A percentile compares a stretch with the other conserved stretches of the same genome.
These are phyloP conservation scores for Aspergillus aculeatinus DNA, from an alignment of 2,329 filamentous ascomycete species.

Conservation along the genomic window DNA sequence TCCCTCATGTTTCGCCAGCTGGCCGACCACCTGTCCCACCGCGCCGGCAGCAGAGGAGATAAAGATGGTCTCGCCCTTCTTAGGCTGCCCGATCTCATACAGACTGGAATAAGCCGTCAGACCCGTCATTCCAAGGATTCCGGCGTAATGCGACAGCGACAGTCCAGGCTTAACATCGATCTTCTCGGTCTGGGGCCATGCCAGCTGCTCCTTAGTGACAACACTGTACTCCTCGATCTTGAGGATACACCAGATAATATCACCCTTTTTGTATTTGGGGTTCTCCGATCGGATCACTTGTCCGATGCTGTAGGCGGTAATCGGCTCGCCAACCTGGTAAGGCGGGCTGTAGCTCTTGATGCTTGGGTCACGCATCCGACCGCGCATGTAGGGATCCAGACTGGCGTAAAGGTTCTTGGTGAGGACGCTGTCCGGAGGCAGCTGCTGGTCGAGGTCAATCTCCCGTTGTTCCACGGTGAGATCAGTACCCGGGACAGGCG, in stretches of 20 bases:
- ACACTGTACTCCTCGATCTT: constrained; percentile 68
- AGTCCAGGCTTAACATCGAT: constrained; percentile 56
- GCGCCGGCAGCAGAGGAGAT: constrained; percentile 76
- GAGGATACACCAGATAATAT: constrained; percentile 59
- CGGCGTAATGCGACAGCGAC: constrained; percentile 64
- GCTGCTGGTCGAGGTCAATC: constrained; percentile 60
- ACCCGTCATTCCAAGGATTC: constrained; percentile 75
- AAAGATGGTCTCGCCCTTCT: constrained; percentile 79
- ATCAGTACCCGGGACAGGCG: constrained; percentile 69
- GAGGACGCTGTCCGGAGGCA: constrained; percentile 65
- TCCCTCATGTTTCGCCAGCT: constrained; percentile 78
- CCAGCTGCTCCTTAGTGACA: constrained; percentile 50
- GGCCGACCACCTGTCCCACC: constrained; percentile 81
- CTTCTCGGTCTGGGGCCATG: constrained; percentile 45
- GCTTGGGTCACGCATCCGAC: constrained; percentile 67
- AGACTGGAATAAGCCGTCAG: constrained; percentile 72
- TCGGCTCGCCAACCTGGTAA: constrained; percentile 61
- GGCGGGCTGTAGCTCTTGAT: constrained; percentile 67
- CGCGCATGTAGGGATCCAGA: constrained; percentile 82
- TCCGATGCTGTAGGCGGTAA: constrained; percentile 63
- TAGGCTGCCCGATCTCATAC: constrained; percentile 71
- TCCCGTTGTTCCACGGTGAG: constrained; percentile 64
- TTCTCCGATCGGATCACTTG: constrained; percentile 70
- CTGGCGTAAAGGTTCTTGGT: constrained; percentile 71
- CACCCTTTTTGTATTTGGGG: constrained; percentile 63